Percentiles rank a stretch among this genome's conserved stretches.
These are phyloP conservation scores for Ormosia emarginata DNA, from an alignment of 306 rosid genomes.

Conservation along the genomic window DNA sequence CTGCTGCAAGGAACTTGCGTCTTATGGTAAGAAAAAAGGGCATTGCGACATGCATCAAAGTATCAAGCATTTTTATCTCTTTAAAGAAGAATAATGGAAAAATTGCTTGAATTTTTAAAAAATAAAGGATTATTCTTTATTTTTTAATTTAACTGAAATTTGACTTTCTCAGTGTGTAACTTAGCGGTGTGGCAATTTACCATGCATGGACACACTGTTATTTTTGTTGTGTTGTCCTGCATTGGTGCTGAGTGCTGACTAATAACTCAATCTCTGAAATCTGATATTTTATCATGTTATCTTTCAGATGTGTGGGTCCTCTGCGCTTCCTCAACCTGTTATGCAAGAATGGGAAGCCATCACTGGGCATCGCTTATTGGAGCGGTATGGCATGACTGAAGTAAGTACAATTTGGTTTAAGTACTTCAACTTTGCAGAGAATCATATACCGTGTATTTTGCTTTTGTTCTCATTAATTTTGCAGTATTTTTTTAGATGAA, in stretches of 20 bases:
- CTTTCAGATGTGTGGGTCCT: constrained; percentile 93
- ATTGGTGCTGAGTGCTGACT: not conserved
- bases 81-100: not conserved
- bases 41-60: not conserved
- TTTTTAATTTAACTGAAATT: not conserved
- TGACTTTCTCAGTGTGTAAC: not conserved
- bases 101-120: not conserved
- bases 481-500: not conserved
- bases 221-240: not conserved
- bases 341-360: constrained; percentile 86
- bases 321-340: constrained; percentile 91
- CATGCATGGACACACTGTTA: constrained; percentile 6
- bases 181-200: not conserved
- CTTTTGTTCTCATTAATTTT: constrained; percentile 2
- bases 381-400: constrained; percentile 97
- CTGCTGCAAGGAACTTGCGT: constrained; percentile 85
- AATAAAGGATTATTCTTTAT: not conserved
- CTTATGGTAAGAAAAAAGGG: constrained; percentile 67
- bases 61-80: not conserved
- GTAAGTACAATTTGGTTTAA: constrained; percentile 42
- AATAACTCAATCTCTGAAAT: constrained; percentile 1
- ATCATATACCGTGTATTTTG: not conserved
- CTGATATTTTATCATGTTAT: constrained; percentile 6
- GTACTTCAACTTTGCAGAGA: constrained; percentile 10
- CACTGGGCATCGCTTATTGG: constrained; percentile 88